Conservation (phyloP, 1,284 basidiomycete species). For the Ganoderma sinense region DNA sequence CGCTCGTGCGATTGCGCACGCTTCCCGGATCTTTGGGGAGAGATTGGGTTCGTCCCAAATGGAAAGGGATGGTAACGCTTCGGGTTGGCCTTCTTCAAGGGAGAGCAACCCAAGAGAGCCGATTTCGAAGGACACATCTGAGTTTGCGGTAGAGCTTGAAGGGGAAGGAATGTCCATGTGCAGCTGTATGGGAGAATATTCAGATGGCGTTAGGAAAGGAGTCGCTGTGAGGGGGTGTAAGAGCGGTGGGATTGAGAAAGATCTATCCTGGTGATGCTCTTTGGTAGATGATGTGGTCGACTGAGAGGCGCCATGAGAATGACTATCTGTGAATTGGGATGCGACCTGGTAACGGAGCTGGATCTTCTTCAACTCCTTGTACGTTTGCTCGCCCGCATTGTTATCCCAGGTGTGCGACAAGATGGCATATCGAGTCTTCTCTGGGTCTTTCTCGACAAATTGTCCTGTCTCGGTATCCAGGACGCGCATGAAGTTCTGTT, state of each 20-base stretch:
- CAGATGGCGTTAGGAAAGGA: neutral
- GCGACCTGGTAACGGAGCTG: neutral
- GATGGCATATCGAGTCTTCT: neutral
- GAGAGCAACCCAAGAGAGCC: neutral
- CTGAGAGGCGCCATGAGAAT: neutral
- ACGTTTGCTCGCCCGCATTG: neutral
- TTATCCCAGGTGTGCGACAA: neutral
- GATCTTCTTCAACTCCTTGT: neutral
- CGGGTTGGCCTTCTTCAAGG: too few relatives aligned
- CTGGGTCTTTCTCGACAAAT: neutral
- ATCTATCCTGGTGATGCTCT: too few relatives aligned
- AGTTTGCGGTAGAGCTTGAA: too few relatives aligned
- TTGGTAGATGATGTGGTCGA: neutral
- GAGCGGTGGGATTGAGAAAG: too few relatives aligned
- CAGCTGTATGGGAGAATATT: too few relatives aligned
- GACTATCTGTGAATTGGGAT: neutral
- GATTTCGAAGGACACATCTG: neutral
- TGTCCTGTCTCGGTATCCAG: neutral
- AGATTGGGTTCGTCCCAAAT: neutral
- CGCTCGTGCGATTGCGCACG: neutral
- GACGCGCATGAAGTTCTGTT: neutral
- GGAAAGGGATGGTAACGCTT: neutral
- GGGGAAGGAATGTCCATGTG: neutral
- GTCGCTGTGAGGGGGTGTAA: neutral
- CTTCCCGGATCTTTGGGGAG: neutral